phyloP scores from a whole-genome alignment of 1,139 yeast species.

The Candida sanyaensis region DNA sequence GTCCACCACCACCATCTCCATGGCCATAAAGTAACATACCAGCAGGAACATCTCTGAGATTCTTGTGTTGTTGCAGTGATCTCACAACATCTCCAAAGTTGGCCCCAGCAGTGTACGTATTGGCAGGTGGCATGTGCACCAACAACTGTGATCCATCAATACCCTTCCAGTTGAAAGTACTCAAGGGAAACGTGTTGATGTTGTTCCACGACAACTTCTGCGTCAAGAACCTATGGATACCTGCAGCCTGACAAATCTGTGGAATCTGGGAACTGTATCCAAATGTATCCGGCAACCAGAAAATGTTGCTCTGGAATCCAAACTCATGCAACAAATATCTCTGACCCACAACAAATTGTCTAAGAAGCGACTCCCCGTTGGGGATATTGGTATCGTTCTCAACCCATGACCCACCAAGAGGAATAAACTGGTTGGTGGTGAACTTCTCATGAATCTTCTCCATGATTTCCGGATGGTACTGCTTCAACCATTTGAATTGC shows the following conservation, averaged over 20 bases:
- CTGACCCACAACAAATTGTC: slow-evolving; percentile 92
- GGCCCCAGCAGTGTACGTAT: slow-evolving; percentile 92
- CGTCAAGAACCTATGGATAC: slow-evolving; percentile 81
- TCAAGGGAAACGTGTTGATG: slow-evolving; percentile 83
- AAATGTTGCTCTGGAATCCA: slow-evolving; percentile 71
- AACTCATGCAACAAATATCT: slow-evolving; percentile 77
- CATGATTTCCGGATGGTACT: slow-evolving; percentile 83
- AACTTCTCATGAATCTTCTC: slow-evolving; percentile 64
- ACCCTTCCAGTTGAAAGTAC: slow-evolving; percentile 94
- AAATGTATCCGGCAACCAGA: slow-evolving; percentile 97
- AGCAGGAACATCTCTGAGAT: slow-evolving; percentile 74
- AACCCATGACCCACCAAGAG: slow-evolving; percentile 97
- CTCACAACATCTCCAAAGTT: slow-evolving; percentile 89
- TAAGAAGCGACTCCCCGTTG: slow-evolving; percentile 81
- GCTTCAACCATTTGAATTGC: slow-evolving; percentile 87
- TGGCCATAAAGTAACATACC: slow-evolving; percentile 84
- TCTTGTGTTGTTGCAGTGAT: slow-evolving; percentile 79
- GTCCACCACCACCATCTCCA: slow-evolving; percentile 99
- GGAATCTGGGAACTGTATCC: slow-evolving; percentile 96
- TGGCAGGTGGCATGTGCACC: slow-evolving; percentile 97
- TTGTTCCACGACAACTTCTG: slow-evolving; percentile 97
- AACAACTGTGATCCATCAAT: slow-evolving; percentile 90
- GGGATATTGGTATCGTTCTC: slow-evolving; percentile 97
- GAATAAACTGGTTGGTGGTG: slow-evolving; percentile 73
- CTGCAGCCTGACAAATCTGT: slow-evolving; percentile 83